Evolutionary conservation across 495 filamentous ascomycete genomes (phyloP), one percentile per base, ranked within the genome.

Genomic region (Penicillium coffeae): DNA sequence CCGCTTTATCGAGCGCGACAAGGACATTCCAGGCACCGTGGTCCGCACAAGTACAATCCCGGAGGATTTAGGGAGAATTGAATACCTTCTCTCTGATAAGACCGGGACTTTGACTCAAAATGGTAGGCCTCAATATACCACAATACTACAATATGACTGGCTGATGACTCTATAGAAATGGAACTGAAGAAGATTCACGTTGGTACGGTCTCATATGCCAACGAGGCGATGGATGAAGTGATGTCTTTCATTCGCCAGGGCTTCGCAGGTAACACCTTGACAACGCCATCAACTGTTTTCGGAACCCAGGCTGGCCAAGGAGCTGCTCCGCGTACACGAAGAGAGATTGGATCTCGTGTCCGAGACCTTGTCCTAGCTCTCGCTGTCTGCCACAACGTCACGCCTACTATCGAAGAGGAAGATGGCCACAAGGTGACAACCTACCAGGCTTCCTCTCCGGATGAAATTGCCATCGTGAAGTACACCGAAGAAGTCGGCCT

Each of bases 161-260:
- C 41, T 42, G 37, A 50, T 55, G 33, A 59, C 32, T 38, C 38
- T 19, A 2, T 39, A 81, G 89, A 96, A 56, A 97, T 97, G 92
- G 93, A 96, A 66, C 80, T 99, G 76, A 95, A 91, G 60, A 99
- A 97, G 68, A 91, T 97, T 21, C 94, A 97, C 58, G 89, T 99
- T 49, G 94, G 94, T 1, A 97, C 93, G 16, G 94, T 97, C 2
- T 96, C 91, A 0, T 99, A 97, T 59, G 94, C 90, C 18, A 93
- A 92, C 54, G 94, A 99, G 64, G 91, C 93, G 2, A 97, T 96
- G 94, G 93, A 96, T 49, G 94, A 97, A 63, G 94, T 99, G 8
- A 68, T 81, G 30, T 83, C 87, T 0, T 96, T 93, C 58, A 78
- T 97, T 38, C 81, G 75, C 51, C 91, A 95, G 60, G 87, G 81